phyloP scores from a whole-genome alignment of 176 grass and related monocot genomes.

The Rhynchospora tenuis region DNA sequence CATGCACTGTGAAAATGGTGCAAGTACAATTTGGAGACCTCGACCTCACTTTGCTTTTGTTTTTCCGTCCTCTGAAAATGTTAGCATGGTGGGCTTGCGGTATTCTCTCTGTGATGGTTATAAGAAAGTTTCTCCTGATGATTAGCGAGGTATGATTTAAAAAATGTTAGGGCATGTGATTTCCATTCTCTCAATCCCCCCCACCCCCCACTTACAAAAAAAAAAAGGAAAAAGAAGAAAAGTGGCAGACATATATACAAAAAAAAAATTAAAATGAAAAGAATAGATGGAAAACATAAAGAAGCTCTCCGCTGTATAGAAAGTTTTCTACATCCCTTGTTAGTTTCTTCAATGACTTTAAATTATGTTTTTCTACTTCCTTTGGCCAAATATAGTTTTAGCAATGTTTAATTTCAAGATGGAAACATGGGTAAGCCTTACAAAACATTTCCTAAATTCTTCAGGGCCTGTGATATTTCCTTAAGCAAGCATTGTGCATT shows the following conservation, averaged over 20 bases:
- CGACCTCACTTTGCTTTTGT: not conserved
- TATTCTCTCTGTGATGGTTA: not conserved
- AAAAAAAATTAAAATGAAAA: not conserved
- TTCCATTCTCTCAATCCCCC: not conserved
- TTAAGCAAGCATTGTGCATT: not conserved
- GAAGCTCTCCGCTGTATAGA: not conserved
- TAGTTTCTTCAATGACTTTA: not conserved
- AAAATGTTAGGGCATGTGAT: not conserved
- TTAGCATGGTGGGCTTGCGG: not conserved
- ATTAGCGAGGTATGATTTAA: conserved; percentile 3
- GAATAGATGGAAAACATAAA: not conserved
- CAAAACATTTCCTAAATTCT: not conserved
- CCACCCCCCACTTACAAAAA: not conserved
- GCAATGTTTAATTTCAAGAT: not conserved
- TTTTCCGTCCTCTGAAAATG: not conserved
- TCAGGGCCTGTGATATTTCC: not conserved
- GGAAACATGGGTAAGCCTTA: not conserved
- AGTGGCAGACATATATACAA: not conserved
- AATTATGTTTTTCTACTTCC: not conserved
- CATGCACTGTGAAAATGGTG: conserved; percentile 5
- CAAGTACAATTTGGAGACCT: not conserved
- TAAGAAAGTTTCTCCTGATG: not conserved
- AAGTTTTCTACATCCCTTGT: not conserved
- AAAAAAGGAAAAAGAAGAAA: not conserved
- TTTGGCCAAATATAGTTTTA: not conserved